phyloP scores from a whole-genome alignment of 305 asterid genomes.

The Fraxinus dipetala region DNA sequence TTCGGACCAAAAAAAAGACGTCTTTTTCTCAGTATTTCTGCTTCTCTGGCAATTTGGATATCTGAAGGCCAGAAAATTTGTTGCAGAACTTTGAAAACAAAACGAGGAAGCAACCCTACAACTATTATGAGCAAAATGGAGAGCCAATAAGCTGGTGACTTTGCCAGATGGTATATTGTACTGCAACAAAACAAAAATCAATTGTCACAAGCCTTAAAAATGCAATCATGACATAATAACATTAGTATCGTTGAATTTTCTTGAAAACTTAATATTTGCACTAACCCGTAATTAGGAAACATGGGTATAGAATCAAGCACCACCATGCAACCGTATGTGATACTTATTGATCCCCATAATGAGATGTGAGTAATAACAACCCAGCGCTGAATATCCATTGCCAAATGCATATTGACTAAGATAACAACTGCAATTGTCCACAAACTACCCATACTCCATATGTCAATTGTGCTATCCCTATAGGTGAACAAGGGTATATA shows the following conservation, averaged over 20 bases:
- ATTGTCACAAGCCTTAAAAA: conserved; percentile 10
- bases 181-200: conserved; percentile 49
- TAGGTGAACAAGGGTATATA: conserved; percentile 70
- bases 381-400: conserved; percentile 92
- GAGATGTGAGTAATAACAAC: conserved; percentile 70
- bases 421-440: conserved; percentile 93
- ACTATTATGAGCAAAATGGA: conserved; percentile 68
- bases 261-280: conserved; percentile 18
- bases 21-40: conserved; percentile 63
- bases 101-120: conserved; percentile 87
- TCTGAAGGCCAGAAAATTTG: conserved; percentile 89
- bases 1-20: conserved; percentile 38
- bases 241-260: background rate
- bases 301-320: conserved; percentile 74
- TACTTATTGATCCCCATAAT: conserved; percentile 84
- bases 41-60: conserved; percentile 91
- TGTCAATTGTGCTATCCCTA: conserved; percentile 74
- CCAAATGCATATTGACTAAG: conserved; percentile 85
- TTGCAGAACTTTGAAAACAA: conserved; percentile 58
- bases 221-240: background rate
- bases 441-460: conserved; percentile 96
- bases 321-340: conserved; percentile 80
- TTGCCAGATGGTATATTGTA: conserved; percentile 76
- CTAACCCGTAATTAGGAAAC: conserved; percentile 83
- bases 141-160: conserved; percentile 80